Evolutionary conservation across 2,329 filamentous ascomycete genomes (phyloP).

Genomic region (Graphium sp.): DNA sequence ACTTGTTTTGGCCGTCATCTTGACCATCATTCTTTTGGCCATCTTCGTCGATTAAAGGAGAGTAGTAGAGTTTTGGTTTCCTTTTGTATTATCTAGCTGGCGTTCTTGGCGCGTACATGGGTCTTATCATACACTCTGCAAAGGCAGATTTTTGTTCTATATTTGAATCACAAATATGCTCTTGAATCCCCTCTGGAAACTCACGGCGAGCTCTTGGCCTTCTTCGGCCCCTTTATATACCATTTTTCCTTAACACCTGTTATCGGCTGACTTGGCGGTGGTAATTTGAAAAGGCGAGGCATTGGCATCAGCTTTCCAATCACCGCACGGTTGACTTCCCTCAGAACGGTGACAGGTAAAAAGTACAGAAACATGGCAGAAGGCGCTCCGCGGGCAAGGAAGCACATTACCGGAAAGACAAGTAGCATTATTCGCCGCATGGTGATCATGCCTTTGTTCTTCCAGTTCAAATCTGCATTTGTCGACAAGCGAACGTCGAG

Average conservation of each 20-base stretch:
- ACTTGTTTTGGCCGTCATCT: constrained; percentile 72
- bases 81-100: too few species aligned
- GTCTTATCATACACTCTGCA: too few species aligned
- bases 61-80: neutral
- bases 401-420: constrained; percentile 16
- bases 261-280: too few species aligned
- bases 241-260: constrained; percentile 2
- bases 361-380: constrained; percentile 23
- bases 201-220: too few species aligned
- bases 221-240: constrained; percentile 2
- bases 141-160: too few species aligned
- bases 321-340: constrained; percentile 12
- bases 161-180: too few species aligned
- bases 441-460: constrained; percentile 6
- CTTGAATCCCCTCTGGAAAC: too few species aligned
- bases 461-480: too few species aligned
- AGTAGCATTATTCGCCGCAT: constrained; percentile 13
- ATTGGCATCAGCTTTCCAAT: too few species aligned
- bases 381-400: constrained; percentile 17
- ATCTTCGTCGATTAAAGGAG: constrained; percentile 51
- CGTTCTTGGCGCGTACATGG: too few species aligned
- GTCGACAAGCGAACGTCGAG: too few species aligned
- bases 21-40: constrained; percentile 79
- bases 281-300: too few species aligned
- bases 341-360: constrained; percentile 17